Base-by-base conservation (phyloP, 805 yeast genomes). In the Saccharomycopsis fermentans region DNA sequence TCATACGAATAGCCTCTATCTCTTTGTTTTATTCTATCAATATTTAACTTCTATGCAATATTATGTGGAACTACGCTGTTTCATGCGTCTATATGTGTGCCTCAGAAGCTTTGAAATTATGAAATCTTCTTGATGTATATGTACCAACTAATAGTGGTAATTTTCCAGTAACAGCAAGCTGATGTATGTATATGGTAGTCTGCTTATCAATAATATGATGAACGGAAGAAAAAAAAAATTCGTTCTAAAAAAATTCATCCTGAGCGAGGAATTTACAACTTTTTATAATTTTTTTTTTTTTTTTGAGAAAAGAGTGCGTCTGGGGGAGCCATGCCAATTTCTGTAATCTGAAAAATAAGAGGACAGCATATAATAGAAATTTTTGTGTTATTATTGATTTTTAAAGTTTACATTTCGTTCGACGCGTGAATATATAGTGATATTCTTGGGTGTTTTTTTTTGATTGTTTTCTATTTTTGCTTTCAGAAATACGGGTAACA, bases 241-340 rank as follows among this genome's bases (percentile, higher is more conserved):
- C 43, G 39, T 54, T n/a, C 37, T 54, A 14, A 32, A 27, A 32
- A 32, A 32, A 32, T 32, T 32, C 35, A 32, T 32, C 12, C 35
- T 32, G 35, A 14, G 8, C 39, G 32, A 21, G 47, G 40, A 53
- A 36, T 37, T 24, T 17, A 26, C 29, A 24, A 36, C 36, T 26
- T 26, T 26, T 36, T 35, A 26, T 53, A 53, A 24, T 50, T 50
- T 50, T 50, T 50, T 50, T 50, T 50, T 50, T 50, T 50, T 27
- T 47, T 47, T 47, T 47, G 17, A 9, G 11, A 17, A n/a, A 5
- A 6, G 21, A 37, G 43, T 37, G 43, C 43, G 43, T 3, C n/a
- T 43, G 29, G 2, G 29, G 48, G 32, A 5, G 4, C 8, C 12
- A 32, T 24, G 50, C 50, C 50, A 19, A 21, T 43, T 43, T 43